A percentile compares a stretch with the other conserved stretches of the same genome.
phyloP scores from a whole-genome alignment of 2,329 filamentous ascomycete genomes.

The Phialocephala subalpina region DNA sequence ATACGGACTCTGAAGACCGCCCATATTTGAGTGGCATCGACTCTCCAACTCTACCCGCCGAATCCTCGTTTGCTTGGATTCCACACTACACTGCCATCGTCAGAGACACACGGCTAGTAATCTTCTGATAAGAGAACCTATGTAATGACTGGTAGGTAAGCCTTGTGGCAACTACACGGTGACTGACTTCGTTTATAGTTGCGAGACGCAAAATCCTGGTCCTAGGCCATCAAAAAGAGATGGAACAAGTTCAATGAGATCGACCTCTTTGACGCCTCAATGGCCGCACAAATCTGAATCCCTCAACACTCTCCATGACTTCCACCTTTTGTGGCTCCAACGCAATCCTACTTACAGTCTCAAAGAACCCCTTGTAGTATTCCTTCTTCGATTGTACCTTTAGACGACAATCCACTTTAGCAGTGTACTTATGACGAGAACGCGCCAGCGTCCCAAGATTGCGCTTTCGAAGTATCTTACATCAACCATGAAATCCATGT shows the following conservation, averaged over 20 bases:
- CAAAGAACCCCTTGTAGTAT: conserved; percentile 14
- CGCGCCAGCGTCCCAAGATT: neutral
- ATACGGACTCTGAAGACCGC: too few species aligned
- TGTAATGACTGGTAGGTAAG: neutral
- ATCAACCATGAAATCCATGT: conserved; percentile 17
- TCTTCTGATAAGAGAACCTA: neutral
- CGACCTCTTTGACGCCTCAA: neutral
- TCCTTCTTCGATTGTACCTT: conserved; percentile 22
- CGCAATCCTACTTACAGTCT: conserved; percentile 6
- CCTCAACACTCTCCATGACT: neutral
- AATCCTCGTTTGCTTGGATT: neutral
- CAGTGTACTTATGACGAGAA: neutral
- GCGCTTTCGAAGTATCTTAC: neutral
- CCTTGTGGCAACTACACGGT: neutral
- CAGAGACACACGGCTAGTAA: neutral
- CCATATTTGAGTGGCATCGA: neutral
- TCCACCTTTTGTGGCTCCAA: conserved; percentile 16
- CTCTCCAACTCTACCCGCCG: neutral
- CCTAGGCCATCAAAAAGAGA: neutral
- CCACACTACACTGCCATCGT: neutral
- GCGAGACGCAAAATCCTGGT: neutral
- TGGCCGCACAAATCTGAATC: neutral
- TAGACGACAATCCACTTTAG: neutral
- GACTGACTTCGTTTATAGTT: neutral
- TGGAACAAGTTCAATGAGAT: neutral